Conservation (phyloP, 805 yeast genomes). For the Kodamaea kaohsiungensis region DNA sequence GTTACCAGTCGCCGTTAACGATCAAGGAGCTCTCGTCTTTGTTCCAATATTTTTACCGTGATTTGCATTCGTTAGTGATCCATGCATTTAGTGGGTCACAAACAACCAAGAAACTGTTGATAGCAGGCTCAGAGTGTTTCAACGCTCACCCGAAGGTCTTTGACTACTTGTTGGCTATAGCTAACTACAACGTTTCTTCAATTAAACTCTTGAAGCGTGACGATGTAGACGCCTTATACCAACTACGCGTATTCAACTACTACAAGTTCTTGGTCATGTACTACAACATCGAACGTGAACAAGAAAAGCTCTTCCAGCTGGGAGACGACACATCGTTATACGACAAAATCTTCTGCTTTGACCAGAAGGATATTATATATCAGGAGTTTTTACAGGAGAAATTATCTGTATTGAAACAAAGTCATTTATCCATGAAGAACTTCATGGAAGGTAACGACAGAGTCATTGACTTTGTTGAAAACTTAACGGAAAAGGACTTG, state of each 20-base stretch:
- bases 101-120: slow-evolving; percentile 38
- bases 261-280: slow-evolving; percentile 39
- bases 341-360: slow-evolving; percentile 42
- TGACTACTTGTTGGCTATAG: slow-evolving; percentile 44
- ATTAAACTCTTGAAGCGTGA: slow-evolving; percentile 37
- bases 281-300: slow-evolving; percentile 37
- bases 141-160: slow-evolving; percentile 29
- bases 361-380: slow-evolving; percentile 36
- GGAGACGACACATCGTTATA: slow-evolving; percentile 34
- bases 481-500: slow-evolving; percentile 18
- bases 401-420: slow-evolving; percentile 24
- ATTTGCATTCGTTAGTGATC: slow-evolving; percentile 35
- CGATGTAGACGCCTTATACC: slow-evolving; percentile 38
- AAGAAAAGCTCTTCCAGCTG: slow-evolving; percentile 26
- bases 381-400: slow-evolving; percentile 40
- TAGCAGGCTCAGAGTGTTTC: slow-evolving; percentile 30
- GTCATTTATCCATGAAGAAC: slow-evolving; percentile 28
- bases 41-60: slow-evolving; percentile 38
- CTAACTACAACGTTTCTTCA: slow-evolving; percentile 38
- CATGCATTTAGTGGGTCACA: slow-evolving; percentile 39
- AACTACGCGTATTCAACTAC: slow-evolving; percentile 41
- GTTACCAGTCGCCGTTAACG: slow-evolving; percentile 43
- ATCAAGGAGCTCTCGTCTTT: slow-evolving; percentile 34
- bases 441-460: slow-evolving; percentile 26
- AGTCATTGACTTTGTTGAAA: slow-evolving; percentile 18